Percentiles rank a stretch among this genome's conserved stretches.
These are phyloP conservation scores for Aspergillus tamarii DNA, from an alignment of 2,329 filamentous ascomycete genomes.

Conservation along the genomic window DNA sequence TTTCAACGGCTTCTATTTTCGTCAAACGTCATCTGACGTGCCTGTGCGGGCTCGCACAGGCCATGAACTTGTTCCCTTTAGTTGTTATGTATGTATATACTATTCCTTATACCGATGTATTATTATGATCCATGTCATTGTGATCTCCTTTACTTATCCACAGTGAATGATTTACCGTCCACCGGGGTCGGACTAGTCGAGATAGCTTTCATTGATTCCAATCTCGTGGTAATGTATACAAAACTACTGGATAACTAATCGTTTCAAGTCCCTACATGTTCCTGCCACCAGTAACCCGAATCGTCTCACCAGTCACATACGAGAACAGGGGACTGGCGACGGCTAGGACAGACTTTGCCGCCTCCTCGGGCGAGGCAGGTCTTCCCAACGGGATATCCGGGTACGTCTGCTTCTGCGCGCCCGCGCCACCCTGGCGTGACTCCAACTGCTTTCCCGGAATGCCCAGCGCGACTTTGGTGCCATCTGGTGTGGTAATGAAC, in stretches of 20 bases:
- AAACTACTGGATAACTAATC: not conserved
- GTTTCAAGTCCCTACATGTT: constrained; percentile 53
- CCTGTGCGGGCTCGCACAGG: not conserved
- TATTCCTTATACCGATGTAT: constrained; percentile 1
- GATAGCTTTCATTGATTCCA: not conserved
- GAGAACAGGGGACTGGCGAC: constrained; percentile 80
- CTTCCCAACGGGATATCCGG: constrained; percentile 78
- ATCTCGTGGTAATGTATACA: not conserved
- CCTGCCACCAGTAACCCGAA: constrained; percentile 79
- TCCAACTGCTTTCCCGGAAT: constrained; percentile 66
- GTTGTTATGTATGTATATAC: constrained; percentile 2
- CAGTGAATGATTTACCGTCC: not conserved
- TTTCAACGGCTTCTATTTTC: not conserved
- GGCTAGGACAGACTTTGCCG: constrained; percentile 74
- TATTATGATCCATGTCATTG: not conserved
- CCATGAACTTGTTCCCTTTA: not conserved
- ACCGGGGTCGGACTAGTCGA: not conserved
- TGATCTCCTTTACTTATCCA: not conserved
- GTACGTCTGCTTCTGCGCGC: constrained; percentile 47
- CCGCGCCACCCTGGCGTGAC: constrained; percentile 29
- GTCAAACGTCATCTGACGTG: not conserved
- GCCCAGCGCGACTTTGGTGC: constrained; percentile 73
- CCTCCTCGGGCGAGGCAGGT: constrained; percentile 77
- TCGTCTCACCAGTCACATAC: constrained; percentile 85
- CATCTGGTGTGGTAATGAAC: constrained; percentile 75